Percentiles rank a stretch among this genome's conserved stretches.
These are phyloP conservation scores for Nicotiana paniculata DNA, from an alignment of 257 asterid species.

Conservation along the genomic window DNA sequence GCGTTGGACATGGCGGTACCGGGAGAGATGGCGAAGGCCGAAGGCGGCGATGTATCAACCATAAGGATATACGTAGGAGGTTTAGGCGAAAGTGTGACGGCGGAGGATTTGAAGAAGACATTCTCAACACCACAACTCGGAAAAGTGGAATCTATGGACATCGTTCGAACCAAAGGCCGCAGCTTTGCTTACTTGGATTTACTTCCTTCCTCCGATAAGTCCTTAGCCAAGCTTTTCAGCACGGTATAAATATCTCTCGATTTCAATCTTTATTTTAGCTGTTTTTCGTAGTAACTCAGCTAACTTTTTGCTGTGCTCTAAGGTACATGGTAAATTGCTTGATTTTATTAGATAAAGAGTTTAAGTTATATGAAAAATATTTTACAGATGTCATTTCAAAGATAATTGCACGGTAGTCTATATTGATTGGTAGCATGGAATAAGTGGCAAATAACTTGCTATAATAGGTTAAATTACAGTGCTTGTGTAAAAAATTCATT, in stretches of 20 bases:
- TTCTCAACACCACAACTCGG: constrained; percentile 76
- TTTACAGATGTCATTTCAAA: too few species aligned
- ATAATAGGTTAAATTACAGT: too few species aligned
- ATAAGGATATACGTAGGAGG: constrained; percentile 76
- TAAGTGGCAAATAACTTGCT: too few species aligned
- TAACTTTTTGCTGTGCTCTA: not conserved
- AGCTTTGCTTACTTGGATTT: constrained; percentile 82
- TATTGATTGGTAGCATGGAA: too few species aligned
- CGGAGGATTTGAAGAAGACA: constrained; percentile 59
- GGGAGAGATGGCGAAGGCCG: constrained; percentile 11
- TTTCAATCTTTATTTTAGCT: constrained; percentile 4
- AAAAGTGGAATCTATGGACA: constrained; percentile 55
- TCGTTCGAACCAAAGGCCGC: constrained; percentile 75
- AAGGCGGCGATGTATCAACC: not conserved
- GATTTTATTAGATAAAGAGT: not conserved
- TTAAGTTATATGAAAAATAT: too few species aligned
- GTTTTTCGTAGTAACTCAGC: not conserved
- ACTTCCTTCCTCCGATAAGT: constrained; percentile 74
- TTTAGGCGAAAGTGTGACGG: constrained; percentile 55
- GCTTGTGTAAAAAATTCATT: too few species aligned
- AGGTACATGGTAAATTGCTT: not conserved
- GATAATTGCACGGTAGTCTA: too few species aligned
- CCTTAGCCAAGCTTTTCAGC: constrained; percentile 84
- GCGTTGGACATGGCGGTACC: not conserved
- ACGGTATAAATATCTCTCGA: constrained; percentile 40